These are phyloP conservation scores for Neurospora cerealis DNA, from an alignment of 495 filamentous ascomycete species.

Conservation along the genomic window DNA sequence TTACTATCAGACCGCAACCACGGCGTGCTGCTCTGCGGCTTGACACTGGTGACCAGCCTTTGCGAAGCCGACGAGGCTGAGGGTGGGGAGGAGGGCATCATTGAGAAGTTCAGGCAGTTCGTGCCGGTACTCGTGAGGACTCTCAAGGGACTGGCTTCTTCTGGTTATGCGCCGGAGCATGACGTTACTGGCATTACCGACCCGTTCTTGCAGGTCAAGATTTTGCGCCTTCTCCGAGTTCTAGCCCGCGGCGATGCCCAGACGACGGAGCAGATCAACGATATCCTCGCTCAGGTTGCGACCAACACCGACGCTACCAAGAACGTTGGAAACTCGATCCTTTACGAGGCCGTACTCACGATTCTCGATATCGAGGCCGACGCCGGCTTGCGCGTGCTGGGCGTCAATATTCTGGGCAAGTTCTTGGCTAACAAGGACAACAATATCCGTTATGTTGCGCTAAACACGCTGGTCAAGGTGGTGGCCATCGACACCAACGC, in stretches of 20 bases:
- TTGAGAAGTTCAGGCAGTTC: slow-evolving; percentile 82
- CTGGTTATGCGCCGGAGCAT: slow-evolving; percentile 95
- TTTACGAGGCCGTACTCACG: slow-evolving; percentile 94
- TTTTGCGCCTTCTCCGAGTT: slow-evolving; percentile 74
- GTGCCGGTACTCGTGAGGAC: slow-evolving; percentile 73
- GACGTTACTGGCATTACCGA: slow-evolving; percentile 97
- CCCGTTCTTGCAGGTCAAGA: slow-evolving; percentile 97
- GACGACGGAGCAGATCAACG: slow-evolving; percentile 95
- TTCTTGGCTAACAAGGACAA: slow-evolving; percentile 97
- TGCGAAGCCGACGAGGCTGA: slow-evolving; percentile 91
- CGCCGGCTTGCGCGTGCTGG: slow-evolving; percentile 82
- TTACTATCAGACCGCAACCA: slow-evolving; percentile 89
- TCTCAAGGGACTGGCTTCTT: slow-evolving; percentile 81
- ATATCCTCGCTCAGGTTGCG: slow-evolving; percentile 94
- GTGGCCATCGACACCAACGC: slow-evolving; percentile 97
- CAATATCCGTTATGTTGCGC: slow-evolving; percentile 95
- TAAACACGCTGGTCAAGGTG: slow-evolving; percentile 97
- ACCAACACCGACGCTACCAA: slow-evolving; percentile 98
- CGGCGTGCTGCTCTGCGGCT: slow-evolving; percentile 82
- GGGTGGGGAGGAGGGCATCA: slow-evolving; percentile 71
- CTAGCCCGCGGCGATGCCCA: slow-evolving; percentile 78
- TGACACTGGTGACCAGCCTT: slow-evolving; percentile 85
- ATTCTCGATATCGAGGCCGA: slow-evolving; percentile 98
- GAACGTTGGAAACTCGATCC: slow-evolving; percentile 95
- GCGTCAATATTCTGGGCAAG: slow-evolving; percentile 96